Evolutionary conservation across 306 rosid genomes (phyloP).

Genomic region (Vicia sativa): DNA sequence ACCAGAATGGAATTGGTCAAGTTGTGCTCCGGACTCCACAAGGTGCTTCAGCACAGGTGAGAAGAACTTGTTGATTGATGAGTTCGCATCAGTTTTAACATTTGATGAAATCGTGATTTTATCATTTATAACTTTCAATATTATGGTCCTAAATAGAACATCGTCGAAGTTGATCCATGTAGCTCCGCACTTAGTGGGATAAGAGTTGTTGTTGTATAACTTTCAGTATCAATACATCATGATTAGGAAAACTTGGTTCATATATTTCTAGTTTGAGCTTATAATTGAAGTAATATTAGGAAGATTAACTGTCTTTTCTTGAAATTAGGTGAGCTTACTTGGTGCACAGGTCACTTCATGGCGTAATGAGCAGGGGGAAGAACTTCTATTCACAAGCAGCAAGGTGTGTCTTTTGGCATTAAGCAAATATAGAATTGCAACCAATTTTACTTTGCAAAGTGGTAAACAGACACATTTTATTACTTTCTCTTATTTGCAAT

Average conservation of each 20-base stretch:
- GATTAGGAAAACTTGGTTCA: slow-evolving; percentile 19
- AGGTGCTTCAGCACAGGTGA: slow-evolving; percentile 80
- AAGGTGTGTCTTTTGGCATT: slow-evolving; percentile 50
- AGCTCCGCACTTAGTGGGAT: too few species aligned
- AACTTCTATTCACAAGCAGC: slow-evolving; percentile 87
- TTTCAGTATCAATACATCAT: too few species aligned
- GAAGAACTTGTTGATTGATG: slow-evolving; percentile 41
- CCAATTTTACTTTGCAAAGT: slow-evolving; percentile 33
- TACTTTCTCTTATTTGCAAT: slow-evolving; percentile 27
- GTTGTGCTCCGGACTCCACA: slow-evolving; percentile 69
- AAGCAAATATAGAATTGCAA: not conserved
- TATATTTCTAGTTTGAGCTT: slow-evolving; percentile 19
- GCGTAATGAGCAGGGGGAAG: slow-evolving; percentile 86
- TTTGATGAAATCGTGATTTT: slow-evolving; percentile 19
- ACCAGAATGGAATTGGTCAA: slow-evolving; percentile 80
- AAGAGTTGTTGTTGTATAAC: too few species aligned
- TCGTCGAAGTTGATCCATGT: too few species aligned
- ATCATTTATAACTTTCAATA: slow-evolving; percentile 2
- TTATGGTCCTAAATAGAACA: too few species aligned
- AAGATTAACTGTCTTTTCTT: slow-evolving; percentile 33
- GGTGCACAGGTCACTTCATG: slow-evolving; percentile 96
- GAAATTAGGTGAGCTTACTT: slow-evolving; percentile 78
- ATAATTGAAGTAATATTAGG: not conserved
- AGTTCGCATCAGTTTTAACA: not conserved
- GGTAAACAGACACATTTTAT: slow-evolving; percentile 25